Conservation (phyloP, 495 filamentous ascomycete species). For the Clavariopsis aquatica region DNA sequence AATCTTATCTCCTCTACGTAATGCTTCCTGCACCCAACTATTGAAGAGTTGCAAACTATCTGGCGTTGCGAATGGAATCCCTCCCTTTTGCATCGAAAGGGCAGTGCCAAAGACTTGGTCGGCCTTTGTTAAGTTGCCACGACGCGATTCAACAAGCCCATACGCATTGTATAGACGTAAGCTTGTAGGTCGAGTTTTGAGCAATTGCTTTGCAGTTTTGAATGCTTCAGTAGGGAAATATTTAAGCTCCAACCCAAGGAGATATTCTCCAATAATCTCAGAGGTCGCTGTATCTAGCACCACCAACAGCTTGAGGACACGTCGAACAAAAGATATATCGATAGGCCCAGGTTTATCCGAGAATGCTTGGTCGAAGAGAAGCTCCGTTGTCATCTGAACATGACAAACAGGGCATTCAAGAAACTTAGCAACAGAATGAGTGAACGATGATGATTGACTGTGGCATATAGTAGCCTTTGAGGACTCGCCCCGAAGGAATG, state of each 20-base stretch:
- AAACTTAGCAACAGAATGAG: conserved; percentile 8
- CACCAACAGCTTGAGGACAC: conserved; percentile 60
- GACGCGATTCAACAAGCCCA: conserved; percentile 67
- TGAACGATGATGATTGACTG: not conserved
- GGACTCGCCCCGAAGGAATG: conserved; percentile 17
- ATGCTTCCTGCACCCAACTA: conserved; percentile 70
- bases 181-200: conserved; percentile 67
- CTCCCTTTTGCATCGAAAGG: conserved; percentile 56
- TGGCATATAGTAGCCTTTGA: not conserved
- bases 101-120: conserved; percentile 67
- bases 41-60: conserved; percentile 63
- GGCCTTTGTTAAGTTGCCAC: conserved; percentile 56
- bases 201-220: conserved; percentile 69
- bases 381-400: conserved; percentile 32
- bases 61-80: conserved; percentile 45
- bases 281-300: conserved; percentile 40
- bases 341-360: conserved; percentile 35
- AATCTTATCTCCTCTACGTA: conserved; percentile 52
- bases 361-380: conserved; percentile 24
- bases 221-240: conserved; percentile 47
- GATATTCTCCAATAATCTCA: conserved; percentile 66
- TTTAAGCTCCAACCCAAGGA: conserved; percentile 66
- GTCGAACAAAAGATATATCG: conserved; percentile 51
- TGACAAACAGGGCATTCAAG: conserved; percentile 23
- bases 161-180: conserved; percentile 76